Evolutionary conservation across 1,139 yeast genomes (phyloP), one percentile per base, ranked within the genome.

Genomic region (Chernovozyma sophiae-reginae): DNA sequence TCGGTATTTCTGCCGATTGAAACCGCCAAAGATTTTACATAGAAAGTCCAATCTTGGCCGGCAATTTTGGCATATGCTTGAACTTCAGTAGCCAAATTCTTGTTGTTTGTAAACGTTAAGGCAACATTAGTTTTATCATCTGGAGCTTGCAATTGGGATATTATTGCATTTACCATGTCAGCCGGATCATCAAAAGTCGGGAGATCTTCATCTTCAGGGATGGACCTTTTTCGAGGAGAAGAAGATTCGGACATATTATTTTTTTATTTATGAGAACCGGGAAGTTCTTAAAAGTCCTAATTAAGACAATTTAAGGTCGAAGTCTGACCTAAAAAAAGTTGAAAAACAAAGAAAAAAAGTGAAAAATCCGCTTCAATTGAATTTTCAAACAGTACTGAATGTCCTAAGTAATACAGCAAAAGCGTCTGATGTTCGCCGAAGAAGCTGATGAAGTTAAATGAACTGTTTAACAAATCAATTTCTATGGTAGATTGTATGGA

Each of bases 61-160:
- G 97, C 90, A 35, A 90, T 82, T 57, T 90, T 90, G 30, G 97
- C 97, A 57, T 90, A 92, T 1, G 97, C 97, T 61, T 89, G 96
- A 15, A 92, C 92, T 55, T 87, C 96, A 25, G 86, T 76, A 42
- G 86, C 90, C 41, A 77, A 67, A 49, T 85, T 83, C 45, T 77
- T 76, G 34, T 82, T 87, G 58, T 92, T 92, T 46, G 76, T 73
- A 47, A 64, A 77, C 25, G 52, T 53, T 28, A 52, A 51, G n/a
- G 73, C 55, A 14, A 77, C 81, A 46, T 71, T 68, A 10, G 81
- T 76, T 20, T 60, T 63, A 25, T 74, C 74, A 33, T 66, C 72
- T 6, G 81, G 81, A 2, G 61, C 55, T 29, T 67, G 66, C 30
- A 77, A 59, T 16, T 73, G 62, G 24, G 72, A 60, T 26, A 75